A percentile compares a stretch with the other conserved stretches of the same genome.
Evolutionary conservation across 148 eudicot genomes (phyloP).

Genomic region (Persicaria tinctoria): DNA sequence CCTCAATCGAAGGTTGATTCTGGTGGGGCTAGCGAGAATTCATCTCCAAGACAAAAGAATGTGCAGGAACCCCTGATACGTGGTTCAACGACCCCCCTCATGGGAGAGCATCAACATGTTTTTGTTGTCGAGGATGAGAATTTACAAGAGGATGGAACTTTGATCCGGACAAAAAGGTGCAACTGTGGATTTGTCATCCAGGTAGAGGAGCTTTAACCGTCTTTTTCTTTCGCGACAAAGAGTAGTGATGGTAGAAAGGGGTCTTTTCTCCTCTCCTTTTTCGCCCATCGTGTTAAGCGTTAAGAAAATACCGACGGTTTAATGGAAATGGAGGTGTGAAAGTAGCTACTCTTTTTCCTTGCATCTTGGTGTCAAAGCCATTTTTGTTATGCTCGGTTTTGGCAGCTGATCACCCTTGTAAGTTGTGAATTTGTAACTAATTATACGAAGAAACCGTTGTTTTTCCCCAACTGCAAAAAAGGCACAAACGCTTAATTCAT

Average conservation of each 20-base stretch:
- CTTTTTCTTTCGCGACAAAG: background rate
- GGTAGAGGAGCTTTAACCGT: constrained; percentile 63
- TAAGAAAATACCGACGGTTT: background rate
- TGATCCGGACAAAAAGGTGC: constrained; percentile 46
- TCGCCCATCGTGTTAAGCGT: background rate
- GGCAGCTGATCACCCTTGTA: constrained; percentile 1
- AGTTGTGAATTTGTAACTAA: background rate
- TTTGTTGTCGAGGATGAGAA: constrained; percentile 44
- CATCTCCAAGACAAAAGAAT: constrained; percentile 17
- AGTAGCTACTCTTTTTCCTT: background rate
- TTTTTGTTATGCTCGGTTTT: constrained; percentile 2
- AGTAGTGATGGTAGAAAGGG: too few species aligned
- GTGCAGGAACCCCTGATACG: constrained; percentile 13
- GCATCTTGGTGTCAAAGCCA: constrained; percentile 6
- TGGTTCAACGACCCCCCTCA: constrained; percentile 8
- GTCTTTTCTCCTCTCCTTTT: background rate
- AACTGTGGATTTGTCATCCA: constrained; percentile 72
- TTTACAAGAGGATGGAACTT: constrained; percentile 24
- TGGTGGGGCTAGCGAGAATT: constrained; percentile 15
- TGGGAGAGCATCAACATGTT: constrained; percentile 61
- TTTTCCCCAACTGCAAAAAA: too few species aligned
- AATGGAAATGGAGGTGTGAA: background rate
- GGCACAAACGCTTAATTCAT: too few species aligned
- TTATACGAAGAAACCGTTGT: too few species aligned
- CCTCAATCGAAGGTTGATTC: constrained; percentile 7